These are phyloP conservation scores for Hyphodiscus sp. DNA, from an alignment of 2,329 filamentous ascomycete species.

Conservation along the genomic window DNA sequence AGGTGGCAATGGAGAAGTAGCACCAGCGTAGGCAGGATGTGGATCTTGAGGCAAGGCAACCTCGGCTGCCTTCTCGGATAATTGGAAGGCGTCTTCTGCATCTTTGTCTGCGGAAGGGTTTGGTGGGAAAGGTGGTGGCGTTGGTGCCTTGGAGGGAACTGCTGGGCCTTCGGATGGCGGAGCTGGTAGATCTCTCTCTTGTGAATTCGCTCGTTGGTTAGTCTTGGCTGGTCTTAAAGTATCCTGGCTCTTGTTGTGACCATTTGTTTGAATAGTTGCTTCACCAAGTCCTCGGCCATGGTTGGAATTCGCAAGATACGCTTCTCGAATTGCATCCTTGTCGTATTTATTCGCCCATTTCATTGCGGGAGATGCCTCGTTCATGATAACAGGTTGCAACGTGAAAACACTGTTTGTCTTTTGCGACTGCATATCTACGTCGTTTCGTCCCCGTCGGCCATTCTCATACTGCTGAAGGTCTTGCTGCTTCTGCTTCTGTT, in stretches of 20 bases:
- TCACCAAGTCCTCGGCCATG: constrained; percentile 60
- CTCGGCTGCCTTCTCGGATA: constrained; percentile 33
- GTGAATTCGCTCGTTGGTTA: constrained; percentile 10
- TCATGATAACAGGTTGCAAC: constrained; percentile 75
- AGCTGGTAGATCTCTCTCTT: constrained; percentile 24
- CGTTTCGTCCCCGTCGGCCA: constrained; percentile 49
- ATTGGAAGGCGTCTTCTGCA: constrained; percentile 9
- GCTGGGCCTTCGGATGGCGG: constrained; percentile 27
- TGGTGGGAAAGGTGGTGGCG: constrained; percentile 14
- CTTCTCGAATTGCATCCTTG: constrained; percentile 75
- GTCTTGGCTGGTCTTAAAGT: constrained; percentile 14
- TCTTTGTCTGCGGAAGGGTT: constrained; percentile 20
- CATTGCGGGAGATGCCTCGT: constrained; percentile 85
- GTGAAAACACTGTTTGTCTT: constrained; percentile 91
- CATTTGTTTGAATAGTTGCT: constrained; percentile 39
- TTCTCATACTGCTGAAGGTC: constrained; percentile 44
- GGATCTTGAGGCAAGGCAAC: constrained; percentile 18
- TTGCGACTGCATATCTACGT: constrained; percentile 47
- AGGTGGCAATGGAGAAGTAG: constrained; percentile 6
- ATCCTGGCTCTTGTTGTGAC: constrained; percentile 20
- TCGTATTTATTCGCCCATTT: constrained; percentile 97
- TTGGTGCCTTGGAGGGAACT: constrained; percentile 36
- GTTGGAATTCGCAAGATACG: constrained; percentile 71
- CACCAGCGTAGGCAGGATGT: constrained; percentile 14
- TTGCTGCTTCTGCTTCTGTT: constrained; percentile 67